Base-by-base conservation (phyloP, 2,329 filamentous ascomycete species). In the Exophiala aquamarina region DNA sequence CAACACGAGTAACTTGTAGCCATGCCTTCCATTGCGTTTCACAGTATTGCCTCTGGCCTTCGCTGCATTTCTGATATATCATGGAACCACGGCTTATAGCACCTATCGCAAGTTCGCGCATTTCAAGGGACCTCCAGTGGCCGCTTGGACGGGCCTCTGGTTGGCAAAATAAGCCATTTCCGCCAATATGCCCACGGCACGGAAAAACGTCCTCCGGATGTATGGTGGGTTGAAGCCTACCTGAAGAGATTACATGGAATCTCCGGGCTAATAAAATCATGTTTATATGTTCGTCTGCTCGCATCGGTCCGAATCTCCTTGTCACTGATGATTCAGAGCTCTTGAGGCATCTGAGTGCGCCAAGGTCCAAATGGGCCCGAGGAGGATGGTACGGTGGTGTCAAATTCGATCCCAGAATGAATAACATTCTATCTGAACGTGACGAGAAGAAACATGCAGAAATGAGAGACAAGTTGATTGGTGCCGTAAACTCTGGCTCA, bases 221-320 rank as follows among this genome's bases (percentile, higher is more conserved):
- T 42, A 42, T 42, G 40, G 40, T 34, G 4, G 5, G 32, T 18
- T 14, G 17, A 5, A 34, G 32, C 6, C n/a, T 34, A 6, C 23
- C 23, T 26, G 6, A 26, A 6, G 23, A 6, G 11, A 26, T 6
- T 26, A 26, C 23, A 6, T 26, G 6, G 6, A 26, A 26, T 11
- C 6, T 26, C 11, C 23, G n/a, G n/a, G n/a, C n/a, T 26, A 11
- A 26, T 11, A 26, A 26, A 26, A 26, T 26, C 6, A 6, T 34
- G 15, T 34, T n/a, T 14, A n/a, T 21, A 53, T 63, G 63, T 17
- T 44, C 55, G 2, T 54, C 35, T 3, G 41, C 36, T n/a, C 33
- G 44, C 14, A 42, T 52, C 14, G 39, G 11, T 9, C 52, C 49
- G 4, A 47, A 49, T 29, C 37, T 36, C 36, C 17, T 52, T n/a